Evolutionary conservation across 768 basidiomycete genomes (phyloP), one percentile per base, ranked within the genome.

Genomic region (Hebeloma cylindrosporum): DNA sequence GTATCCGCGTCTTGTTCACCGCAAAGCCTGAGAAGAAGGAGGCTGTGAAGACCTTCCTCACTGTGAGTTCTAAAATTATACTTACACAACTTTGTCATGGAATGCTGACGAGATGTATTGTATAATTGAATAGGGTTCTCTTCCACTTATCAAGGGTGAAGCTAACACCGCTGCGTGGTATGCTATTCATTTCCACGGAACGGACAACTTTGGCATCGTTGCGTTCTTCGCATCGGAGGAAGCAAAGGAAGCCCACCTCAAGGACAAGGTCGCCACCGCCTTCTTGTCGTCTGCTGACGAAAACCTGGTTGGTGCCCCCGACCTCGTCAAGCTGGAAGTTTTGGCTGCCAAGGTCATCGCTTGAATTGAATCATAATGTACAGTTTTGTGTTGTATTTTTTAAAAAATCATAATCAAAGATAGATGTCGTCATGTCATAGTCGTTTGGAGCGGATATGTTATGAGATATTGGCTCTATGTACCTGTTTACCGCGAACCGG

Each of bases 1-100:
- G 69, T 4, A 30, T 70, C 36, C 57, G 63, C 26, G 69, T 68
- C 16, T 41, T 65, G 3, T 44, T 71, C 46, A 59, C 55, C n/a
- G 68, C 69, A 8, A 71, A 69, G 52, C 53, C 60, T 13, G 64
- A 60, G 20, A 66, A 69, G 50, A 60, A 60, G 14, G 55, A 68
- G 11, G 57, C 50, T 10, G 64, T 73, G 22, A 60, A 57, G 41
- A 55, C 65, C 4, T 71, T 71, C 57, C 50, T 71, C 11, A 56
- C 52, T n/a, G 70, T 69, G 47, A 36, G 67, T 55, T 31, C 31
- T 50, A 32, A n/a, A n/a, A n/a, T 23, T 22, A 40, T 36, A 27
- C 35, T 43, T 37, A 34, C 18, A 9, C 5, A 28, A 30, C 17
- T 34, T 31, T 13, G n/a, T n/a, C 37, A 40, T 43, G 29, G n/a